phyloP scores from a whole-genome alignment of 2,329 filamentous ascomycete species.

The Trichoderma cornu-damae region DNA sequence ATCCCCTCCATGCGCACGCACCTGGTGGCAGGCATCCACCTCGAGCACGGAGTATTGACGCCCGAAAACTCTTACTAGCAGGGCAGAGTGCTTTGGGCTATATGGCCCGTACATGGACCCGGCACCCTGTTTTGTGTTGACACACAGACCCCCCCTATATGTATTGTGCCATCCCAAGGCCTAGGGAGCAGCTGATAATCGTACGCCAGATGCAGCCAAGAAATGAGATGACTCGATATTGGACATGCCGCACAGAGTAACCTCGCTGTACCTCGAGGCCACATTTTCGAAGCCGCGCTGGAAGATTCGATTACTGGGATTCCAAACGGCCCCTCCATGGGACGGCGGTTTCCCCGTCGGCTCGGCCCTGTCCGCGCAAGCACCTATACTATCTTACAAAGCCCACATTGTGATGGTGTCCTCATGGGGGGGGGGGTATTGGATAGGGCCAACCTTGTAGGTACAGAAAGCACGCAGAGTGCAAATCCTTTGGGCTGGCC shows the following conservation, averaged over 20 bases:
- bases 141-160: not conserved
- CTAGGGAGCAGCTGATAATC: not conserved
- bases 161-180: not conserved
- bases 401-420: not conserved
- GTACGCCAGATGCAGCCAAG: not conserved
- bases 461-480: too few relatives aligned
- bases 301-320: not conserved
- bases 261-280: not conserved
- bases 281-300: not conserved
- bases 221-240: not conserved
- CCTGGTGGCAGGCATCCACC: too few relatives aligned
- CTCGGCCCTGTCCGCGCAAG: constrained; percentile 13
- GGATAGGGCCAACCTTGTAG: not conserved
- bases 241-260: not conserved
- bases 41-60: too few relatives aligned
- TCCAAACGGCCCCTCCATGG: not conserved
- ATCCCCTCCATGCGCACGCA: too few relatives aligned
- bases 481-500: not conserved
- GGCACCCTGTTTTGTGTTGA: not conserved
- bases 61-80: not conserved
- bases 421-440: not conserved
- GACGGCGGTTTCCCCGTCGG: constrained; percentile 7
- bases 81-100: too few relatives aligned
- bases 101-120: not conserved
- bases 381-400: constrained; percentile 1